Percentiles rank a stretch among this genome's conserved stretches.
Conservation (phyloP, 768 basidiomycete genomes). For the Boletellus emodensis region DNA sequence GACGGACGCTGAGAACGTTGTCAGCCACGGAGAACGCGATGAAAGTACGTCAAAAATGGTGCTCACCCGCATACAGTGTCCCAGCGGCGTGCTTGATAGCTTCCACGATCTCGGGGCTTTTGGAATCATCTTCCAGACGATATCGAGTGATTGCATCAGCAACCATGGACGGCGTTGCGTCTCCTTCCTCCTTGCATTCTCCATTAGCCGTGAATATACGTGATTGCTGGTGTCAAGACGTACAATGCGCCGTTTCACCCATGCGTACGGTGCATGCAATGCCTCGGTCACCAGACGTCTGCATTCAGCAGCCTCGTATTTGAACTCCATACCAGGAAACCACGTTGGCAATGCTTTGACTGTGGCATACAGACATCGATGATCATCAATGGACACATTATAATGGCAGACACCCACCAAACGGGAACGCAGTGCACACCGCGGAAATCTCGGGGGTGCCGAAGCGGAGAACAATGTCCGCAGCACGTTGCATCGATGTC, state of each 20-base stretch:
- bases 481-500: conserved; percentile 6
- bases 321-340: conserved; percentile 27
- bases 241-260: conserved; percentile 9
- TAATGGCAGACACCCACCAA: conserved; percentile 4
- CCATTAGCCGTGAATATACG: background rate
- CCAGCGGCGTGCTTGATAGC: conserved; percentile 18
- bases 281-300: conserved; percentile 1
- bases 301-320: conserved; percentile 12
- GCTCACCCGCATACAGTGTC: conserved; percentile 17
- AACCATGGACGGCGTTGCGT: conserved; percentile 13
- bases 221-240: background rate
- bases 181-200: conserved; percentile 6
- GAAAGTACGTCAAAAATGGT: background rate
- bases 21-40: background rate
- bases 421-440: conserved; percentile 11
- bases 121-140: conserved; percentile 4
- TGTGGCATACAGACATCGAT: background rate
- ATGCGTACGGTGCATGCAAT: conserved; percentile 11
- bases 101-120: conserved; percentile 9
- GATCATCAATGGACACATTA: too few species aligned
- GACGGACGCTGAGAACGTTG: conserved; percentile 20
- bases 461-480: conserved; percentile 2
- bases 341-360: conserved; percentile 21
- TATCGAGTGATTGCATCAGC: conserved; percentile 10
- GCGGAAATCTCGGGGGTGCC: background rate